Conservation (phyloP, 2,329 filamentous ascomycete species). For the Arthrobotrys musiformis region DNA sequence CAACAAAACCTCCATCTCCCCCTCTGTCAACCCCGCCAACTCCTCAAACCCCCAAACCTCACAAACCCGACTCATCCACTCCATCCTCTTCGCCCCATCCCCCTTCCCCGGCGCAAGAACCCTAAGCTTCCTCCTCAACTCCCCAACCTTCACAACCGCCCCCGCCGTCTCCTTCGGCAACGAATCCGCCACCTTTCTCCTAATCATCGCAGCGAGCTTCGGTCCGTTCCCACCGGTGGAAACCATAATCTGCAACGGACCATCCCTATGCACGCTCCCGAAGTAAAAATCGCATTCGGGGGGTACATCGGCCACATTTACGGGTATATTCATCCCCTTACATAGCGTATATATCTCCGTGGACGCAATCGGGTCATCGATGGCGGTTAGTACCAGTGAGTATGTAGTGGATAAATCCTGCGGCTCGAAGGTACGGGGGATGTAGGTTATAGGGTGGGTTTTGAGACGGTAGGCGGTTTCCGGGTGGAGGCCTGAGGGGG, state of each 20-base stretch:
- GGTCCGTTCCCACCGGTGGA: constrained; percentile 98
- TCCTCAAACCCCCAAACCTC: constrained; percentile 87
- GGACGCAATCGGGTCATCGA: constrained; percentile 93
- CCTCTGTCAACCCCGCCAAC: constrained; percentile 81
- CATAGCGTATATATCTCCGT: constrained; percentile 92
- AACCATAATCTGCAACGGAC: constrained; percentile 97
- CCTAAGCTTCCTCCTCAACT: constrained; percentile 80
- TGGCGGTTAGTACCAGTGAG: constrained; percentile 92
- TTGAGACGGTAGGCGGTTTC: constrained; percentile 86
- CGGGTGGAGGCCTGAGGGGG: constrained; percentile 80
- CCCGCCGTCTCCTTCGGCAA: constrained; percentile 83
- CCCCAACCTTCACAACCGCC: constrained; percentile 85
- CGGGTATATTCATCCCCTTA: constrained; percentile 82
- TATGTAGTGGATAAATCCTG: constrained; percentile 78
- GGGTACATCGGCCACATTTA: constrained; percentile 97
- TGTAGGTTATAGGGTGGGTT: constrained; percentile 76
- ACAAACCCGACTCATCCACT: constrained; percentile 93
- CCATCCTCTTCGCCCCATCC: constrained; percentile 87
- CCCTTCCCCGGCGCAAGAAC: constrained; percentile 76
- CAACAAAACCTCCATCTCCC: constrained; percentile 85
- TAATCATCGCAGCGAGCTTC: constrained; percentile 84
- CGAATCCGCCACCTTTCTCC: constrained; percentile 79
- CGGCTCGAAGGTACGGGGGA: constrained; percentile 85
- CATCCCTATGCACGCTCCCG: constrained; percentile 92
- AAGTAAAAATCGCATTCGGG: constrained; percentile 99